Conservation (phyloP, 176 grass and related monocot species). For the Musa troglodytarum region DNA sequence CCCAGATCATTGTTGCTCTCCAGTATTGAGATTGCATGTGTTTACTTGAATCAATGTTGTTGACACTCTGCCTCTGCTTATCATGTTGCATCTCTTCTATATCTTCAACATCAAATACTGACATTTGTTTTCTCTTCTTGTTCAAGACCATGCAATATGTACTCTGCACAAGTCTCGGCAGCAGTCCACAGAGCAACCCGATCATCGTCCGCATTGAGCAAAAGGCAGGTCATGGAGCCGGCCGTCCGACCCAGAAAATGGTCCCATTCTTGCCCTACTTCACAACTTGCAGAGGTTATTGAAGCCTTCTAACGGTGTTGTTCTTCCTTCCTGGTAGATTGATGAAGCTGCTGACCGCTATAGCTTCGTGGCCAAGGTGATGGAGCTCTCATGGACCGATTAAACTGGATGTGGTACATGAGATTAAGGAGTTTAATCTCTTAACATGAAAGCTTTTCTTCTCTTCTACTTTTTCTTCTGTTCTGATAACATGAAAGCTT, state of each 20-base stretch:
- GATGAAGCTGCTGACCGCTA: constrained; percentile 65
- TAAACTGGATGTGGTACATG: neutral
- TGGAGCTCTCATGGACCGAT: constrained; percentile 47
- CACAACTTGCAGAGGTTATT: neutral
- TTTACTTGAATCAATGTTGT: too few species aligned
- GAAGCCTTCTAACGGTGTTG: neutral
- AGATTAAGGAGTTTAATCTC: too few species aligned
- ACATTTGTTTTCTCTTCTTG: constrained; percentile 1
- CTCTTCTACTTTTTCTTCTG: too few species aligned
- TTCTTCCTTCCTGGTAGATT: constrained; percentile 34
- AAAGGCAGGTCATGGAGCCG: constrained; percentile 79
- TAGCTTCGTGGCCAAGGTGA: constrained; percentile 79
- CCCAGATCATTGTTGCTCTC: too few species aligned
- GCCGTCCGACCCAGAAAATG: constrained; percentile 72
- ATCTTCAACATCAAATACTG: neutral
- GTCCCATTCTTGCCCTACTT: constrained; percentile 25
- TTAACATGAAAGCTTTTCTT: too few species aligned
- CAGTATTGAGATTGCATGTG: too few species aligned
- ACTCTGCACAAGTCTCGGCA: constrained; percentile 42
- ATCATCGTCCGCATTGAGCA: constrained; percentile 72
- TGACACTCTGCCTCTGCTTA: too few species aligned
- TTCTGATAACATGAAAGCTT: too few species aligned
- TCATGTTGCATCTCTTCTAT: too few species aligned
- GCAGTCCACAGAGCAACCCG: constrained; percentile 51
- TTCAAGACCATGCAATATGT: constrained; percentile 62